phyloP scores from a whole-genome alignment of 2,329 filamentous ascomycete genomes.

The Arthrobotrys megalospora region DNA sequence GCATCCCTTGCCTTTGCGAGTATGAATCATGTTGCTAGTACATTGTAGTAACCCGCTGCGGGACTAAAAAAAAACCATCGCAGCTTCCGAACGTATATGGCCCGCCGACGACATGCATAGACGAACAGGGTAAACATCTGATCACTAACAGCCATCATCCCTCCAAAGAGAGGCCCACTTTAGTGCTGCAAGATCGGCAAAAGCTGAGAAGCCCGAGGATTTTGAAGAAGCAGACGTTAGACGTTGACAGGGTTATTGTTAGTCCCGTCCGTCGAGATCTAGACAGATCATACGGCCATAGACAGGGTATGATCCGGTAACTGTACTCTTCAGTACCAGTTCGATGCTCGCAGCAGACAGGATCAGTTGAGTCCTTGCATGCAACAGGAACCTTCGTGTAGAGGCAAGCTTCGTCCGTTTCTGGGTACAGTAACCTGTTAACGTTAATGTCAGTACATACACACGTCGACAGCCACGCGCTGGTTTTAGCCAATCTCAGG shows the following conservation, averaged over 20 bases:
- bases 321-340: neutral
- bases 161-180: constrained; percentile 32
- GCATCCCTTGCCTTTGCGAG: constrained; percentile 25
- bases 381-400: constrained; percentile 45
- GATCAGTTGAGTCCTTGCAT: constrained; percentile 56
- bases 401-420: constrained; percentile 46
- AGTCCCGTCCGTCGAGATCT: constrained; percentile 32
- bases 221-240: constrained; percentile 31
- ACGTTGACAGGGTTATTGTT: constrained; percentile 45
- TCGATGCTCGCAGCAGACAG: constrained; percentile 47
- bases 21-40: constrained; percentile 42
- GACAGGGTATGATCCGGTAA: constrained; percentile 33
- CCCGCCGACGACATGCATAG: constrained; percentile 58
- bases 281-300: constrained; percentile 49
- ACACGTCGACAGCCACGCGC: constrained; percentile 39
- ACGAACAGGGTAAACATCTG: constrained; percentile 48
- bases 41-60: constrained; percentile 16
- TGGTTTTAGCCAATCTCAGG: constrained; percentile 59
- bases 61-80: constrained; percentile 49
- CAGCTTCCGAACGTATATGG: constrained; percentile 60
- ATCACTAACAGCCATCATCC: constrained; percentile 39
- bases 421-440: constrained; percentile 49
- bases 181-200: constrained; percentile 54
- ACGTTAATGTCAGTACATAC: constrained; percentile 35
- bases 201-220: constrained; percentile 32